Base-by-base conservation (phyloP, 2,329 filamentous ascomycete genomes). In the Colletotrichum sidae region DNA sequence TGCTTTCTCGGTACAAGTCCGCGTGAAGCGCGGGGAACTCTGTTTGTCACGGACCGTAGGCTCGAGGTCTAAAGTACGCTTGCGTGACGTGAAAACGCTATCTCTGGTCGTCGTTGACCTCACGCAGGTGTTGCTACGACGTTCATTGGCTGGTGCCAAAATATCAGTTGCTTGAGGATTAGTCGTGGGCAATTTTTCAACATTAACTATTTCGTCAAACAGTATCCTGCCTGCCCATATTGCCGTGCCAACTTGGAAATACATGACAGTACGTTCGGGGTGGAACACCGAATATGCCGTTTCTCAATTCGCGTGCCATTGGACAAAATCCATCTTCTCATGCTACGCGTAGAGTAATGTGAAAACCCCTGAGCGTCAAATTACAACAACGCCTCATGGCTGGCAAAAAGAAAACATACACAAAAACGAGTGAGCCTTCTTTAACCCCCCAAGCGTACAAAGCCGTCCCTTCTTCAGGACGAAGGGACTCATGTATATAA, bases 191-290 rank as follows among this genome's bases (percentile, higher is more conserved):
- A 53, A 41, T 49, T 35, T 49, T 35, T 65, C 34, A 39, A 38
- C 63, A 65, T 65, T 65, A 63, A 52, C 52, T 57, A 63, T 50
- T 47, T 25, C 37, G 44, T 39, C 38, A 33, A 64, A 65, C 15
- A 52, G 13, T 46, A n/a, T 34, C n/a, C n/a, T 39, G 38, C 15
- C 41, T n/a, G 34, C 37, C 45, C 50, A 37, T 58, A 45, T n/a
- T 34, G 25, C 51, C 50, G 57, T 33, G 2, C 57, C 41, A n/a
- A 38, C 41, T 46, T 37, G 52, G 62, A 56, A 56, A 51, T 46
- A 62, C 52, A 51, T 57, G 41, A 45, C 61, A 50, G 45, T 50
- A 55, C 13, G 39, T 13, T 51, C 35, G 12, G 58, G 49, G 55
- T 38, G 34, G 11, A 35, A 33, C 37, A 25, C 25, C 49, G 42